phyloP scores from a whole-genome alignment of 768 basidiomycete species.

The Suillus paluster region DNA sequence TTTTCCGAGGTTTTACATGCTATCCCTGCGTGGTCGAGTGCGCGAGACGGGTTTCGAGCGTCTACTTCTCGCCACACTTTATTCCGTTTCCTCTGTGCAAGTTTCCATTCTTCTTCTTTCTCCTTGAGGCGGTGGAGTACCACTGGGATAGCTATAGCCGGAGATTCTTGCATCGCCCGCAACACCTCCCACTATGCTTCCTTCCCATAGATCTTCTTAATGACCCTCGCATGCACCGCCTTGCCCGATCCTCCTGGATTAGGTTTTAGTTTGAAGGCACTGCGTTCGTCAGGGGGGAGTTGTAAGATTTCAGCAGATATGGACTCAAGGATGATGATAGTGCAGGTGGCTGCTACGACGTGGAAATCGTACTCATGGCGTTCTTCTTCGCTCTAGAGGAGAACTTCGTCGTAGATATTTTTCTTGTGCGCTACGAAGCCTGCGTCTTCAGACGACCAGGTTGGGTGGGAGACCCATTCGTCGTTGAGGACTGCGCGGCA shows the following conservation, averaged over 20 bases:
- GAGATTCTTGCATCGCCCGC: slow-evolving; percentile 90
- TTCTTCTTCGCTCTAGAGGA: slow-evolving; percentile 96
- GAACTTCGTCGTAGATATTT: slow-evolving; percentile 95
- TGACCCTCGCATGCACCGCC: slow-evolving; percentile 87
- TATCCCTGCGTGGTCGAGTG: slow-evolving; percentile 92
- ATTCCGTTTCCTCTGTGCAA: slow-evolving; percentile 97
- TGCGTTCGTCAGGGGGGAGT: slow-evolving; percentile 78
- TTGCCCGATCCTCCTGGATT: slow-evolving; percentile 85
- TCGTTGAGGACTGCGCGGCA: slow-evolving; percentile 96
- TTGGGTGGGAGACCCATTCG: slow-evolving; percentile 97
- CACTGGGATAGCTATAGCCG: slow-evolving; percentile 85
- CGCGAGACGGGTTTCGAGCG: slow-evolving; percentile 90
- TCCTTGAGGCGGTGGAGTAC: slow-evolving; percentile 88
- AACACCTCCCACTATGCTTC: slow-evolving; percentile 83
- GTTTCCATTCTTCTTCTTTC: slow-evolving; percentile 99
- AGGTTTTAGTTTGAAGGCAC: slow-evolving; percentile 83
- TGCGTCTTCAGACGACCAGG: slow-evolving; percentile 92
- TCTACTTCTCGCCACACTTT: slow-evolving; percentile 98
- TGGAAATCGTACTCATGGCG: slow-evolving; percentile 99
- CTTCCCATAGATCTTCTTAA: slow-evolving; percentile 97
- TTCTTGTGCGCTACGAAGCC: slow-evolving; percentile 91
- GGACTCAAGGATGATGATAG: slow-evolving; percentile 90
- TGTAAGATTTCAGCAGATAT: slow-evolving; percentile 85
- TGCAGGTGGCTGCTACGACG: slow-evolving; percentile 92
- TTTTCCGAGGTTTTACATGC: slow-evolving; percentile 92